These are phyloP conservation scores for Rhamnella rubrinervis DNA, from an alignment of 331 rosid species.

Conservation along the genomic window DNA sequence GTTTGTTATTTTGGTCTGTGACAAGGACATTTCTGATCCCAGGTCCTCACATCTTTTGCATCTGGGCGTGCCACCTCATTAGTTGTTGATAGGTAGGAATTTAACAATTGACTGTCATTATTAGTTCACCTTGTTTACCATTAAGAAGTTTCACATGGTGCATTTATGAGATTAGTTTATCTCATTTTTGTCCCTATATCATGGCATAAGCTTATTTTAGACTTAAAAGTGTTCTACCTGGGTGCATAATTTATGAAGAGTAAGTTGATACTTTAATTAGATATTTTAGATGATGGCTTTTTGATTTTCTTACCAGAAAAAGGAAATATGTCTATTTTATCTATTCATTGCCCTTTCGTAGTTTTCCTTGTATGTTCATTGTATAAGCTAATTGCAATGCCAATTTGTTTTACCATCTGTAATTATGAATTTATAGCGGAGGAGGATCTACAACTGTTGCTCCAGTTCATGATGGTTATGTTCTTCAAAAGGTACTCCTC, in stretches of 20 bases:
- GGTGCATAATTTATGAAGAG: background rate
- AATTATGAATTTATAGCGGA: constrained; percentile 54
- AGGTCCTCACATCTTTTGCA: constrained; percentile 98
- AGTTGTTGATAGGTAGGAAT: constrained; percentile 89
- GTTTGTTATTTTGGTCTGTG: constrained; percentile 11
- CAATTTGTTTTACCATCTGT: constrained; percentile 28
- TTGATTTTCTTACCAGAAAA: background rate
- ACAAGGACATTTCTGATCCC: constrained; percentile 23
- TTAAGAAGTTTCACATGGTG: background rate
- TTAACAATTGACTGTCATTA: constrained; percentile 2
- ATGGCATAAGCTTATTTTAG: background rate
- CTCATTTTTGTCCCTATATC: background rate
- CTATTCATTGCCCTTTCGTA: background rate
- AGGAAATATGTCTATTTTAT: background rate
- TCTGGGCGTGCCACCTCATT: constrained; percentile 98
- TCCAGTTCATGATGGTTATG: constrained; percentile 98
- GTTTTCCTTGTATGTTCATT: background rate
- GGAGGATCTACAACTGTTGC: constrained; percentile 99
- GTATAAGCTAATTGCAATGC: constrained; percentile 10
- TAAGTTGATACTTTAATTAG: background rate
- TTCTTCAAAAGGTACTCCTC: constrained; percentile 83
- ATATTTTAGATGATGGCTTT: too few species aligned
- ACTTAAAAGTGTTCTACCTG: background rate
- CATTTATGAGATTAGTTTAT: background rate
- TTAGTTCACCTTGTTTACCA: constrained; percentile 2